Evolutionary conservation across 164 flowering plant species (phyloP).

Genomic region (Berberis thunbergii): DNA sequence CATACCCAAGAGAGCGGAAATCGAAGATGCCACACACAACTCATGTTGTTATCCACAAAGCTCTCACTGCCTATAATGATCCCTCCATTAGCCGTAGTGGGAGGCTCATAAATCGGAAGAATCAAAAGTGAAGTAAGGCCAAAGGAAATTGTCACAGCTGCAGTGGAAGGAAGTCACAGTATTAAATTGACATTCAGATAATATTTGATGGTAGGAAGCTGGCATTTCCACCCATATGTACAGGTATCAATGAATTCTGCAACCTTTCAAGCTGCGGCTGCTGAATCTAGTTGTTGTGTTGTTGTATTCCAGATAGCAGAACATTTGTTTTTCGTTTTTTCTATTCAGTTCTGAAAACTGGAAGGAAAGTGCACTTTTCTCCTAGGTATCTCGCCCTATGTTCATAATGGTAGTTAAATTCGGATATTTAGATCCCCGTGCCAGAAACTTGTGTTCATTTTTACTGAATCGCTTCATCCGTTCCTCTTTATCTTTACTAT

Average conservation of each 20-base stretch:
- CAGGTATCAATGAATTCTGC: background rate
- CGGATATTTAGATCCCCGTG: too few relatives aligned
- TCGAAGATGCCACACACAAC: slow-evolving; percentile 9
- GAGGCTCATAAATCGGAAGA: slow-evolving; percentile 12
- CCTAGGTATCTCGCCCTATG: too few relatives aligned
- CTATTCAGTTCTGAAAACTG: too few relatives aligned
- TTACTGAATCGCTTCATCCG: too few relatives aligned
- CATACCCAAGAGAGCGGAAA: slow-evolving; percentile 36
- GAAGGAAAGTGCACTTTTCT: too few relatives aligned
- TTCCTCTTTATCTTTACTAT: too few relatives aligned
- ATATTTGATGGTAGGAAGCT: background rate
- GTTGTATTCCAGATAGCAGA: too few relatives aligned
- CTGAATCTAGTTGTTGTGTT: background rate
- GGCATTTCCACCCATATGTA: background rate
- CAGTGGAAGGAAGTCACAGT: background rate
- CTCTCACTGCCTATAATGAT: background rate
- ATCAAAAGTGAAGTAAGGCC: background rate
- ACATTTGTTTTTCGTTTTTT: too few relatives aligned
- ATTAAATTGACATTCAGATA: background rate
- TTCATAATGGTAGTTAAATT: too few relatives aligned
- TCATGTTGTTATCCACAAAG: background rate
- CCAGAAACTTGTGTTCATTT: too few relatives aligned
- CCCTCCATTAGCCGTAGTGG: slow-evolving; percentile 12
- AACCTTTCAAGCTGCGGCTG: background rate
- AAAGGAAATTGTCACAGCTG: background rate